Evolutionary conservation across 371 early-diverging fungal genomes (phyloP), one percentile per base, ranked within the genome.

Genomic region (Nematocida displodere): DNA sequence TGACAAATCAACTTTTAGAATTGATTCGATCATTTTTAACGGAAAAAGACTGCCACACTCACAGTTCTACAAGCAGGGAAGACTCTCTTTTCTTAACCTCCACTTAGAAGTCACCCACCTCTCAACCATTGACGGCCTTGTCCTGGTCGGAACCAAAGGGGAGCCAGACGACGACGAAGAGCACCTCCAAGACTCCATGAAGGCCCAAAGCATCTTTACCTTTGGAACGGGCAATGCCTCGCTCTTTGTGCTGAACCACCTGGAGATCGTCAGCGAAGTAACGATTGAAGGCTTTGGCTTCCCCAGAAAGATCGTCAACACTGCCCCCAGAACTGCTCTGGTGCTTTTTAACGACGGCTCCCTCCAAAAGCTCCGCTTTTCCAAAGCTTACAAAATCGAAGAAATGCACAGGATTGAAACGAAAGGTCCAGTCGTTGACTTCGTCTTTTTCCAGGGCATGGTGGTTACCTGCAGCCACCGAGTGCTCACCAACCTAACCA

Each of bases 11-110:
- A 31, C 17, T 4, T 65, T 54, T 53, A 65, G 54, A 28, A 61
- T 71, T 37, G 75, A 71, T 29, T 59, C 61, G 2, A 71, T 71
- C 48, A 62, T 71, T 2, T 47, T 71, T 13, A 71, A 71, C 22
- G 59, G 75, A 22, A 39, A 52, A 39, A 40, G 48, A 31, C 62
- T 71, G 2, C 59, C 62, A 22, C 34, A 59, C 1, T 17, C 49
- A 28, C 42, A 34, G 50, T 28, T 33, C 58, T 58, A 36, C 24
- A 34, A 22, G 26, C 75, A 71, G 59, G 75, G 75, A 3, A 48
- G 75, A 40, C 31, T 71, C n/a, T 66, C 75, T 31, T 71, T 71
- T 29, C 33, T 50, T 2, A 62, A 55, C 26, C 4, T 71, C 15
- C 37, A 55, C 46, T 33, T 31, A 15, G 50, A 47, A 17, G 22